Evolutionary conservation across 495 filamentous ascomycete species (phyloP).

Genomic region (Glutinoglossum americanum): DNA sequence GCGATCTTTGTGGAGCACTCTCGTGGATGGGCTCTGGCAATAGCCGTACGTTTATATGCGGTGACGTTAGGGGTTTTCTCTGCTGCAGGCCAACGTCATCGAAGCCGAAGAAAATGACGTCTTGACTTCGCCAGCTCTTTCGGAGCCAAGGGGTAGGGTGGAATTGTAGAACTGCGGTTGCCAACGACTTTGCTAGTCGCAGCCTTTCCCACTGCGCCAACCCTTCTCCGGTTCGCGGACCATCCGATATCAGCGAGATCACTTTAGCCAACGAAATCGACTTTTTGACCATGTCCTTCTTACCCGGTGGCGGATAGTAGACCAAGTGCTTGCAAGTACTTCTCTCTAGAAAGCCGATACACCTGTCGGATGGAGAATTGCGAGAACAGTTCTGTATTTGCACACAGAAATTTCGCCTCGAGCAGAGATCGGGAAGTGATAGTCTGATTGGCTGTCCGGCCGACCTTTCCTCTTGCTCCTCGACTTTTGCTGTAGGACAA

Average conservation of each 20-base stretch:
- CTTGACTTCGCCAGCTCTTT: slow-evolving; percentile 15
- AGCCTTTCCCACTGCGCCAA: slow-evolving; percentile 12
- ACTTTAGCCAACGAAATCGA: not conserved
- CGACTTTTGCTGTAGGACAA: not conserved
- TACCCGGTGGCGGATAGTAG: slow-evolving; percentile 6
- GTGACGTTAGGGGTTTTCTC: not conserved
- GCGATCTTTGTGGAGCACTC: not conserved
- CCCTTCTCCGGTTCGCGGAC: not conserved
- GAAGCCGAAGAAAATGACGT: slow-evolving; percentile 14
- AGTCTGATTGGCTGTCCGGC: no score
- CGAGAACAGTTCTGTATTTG: slow-evolving; percentile 5
- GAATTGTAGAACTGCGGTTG: slow-evolving; percentile 19
- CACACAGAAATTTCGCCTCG: slow-evolving; percentile 12
- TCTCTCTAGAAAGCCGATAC: slow-evolving; percentile 10
- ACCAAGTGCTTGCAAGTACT: slow-evolving; percentile 10
- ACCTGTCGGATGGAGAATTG: not conserved
- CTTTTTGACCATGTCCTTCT: not conserved
- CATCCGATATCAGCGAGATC: not conserved
- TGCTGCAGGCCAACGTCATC: not conserved
- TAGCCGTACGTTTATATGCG: not conserved
- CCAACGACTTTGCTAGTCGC: slow-evolving; percentile 16
- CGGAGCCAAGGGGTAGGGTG: slow-evolving; percentile 18
- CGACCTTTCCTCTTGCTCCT: no score
- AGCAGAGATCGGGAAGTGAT: not conserved
- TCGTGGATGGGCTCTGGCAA: not conserved